Percentiles rank a stretch among this genome's conserved stretches.
Conservation (phyloP, 2,329 filamentous ascomycete species). For the Colletotrichum falcatum region DNA sequence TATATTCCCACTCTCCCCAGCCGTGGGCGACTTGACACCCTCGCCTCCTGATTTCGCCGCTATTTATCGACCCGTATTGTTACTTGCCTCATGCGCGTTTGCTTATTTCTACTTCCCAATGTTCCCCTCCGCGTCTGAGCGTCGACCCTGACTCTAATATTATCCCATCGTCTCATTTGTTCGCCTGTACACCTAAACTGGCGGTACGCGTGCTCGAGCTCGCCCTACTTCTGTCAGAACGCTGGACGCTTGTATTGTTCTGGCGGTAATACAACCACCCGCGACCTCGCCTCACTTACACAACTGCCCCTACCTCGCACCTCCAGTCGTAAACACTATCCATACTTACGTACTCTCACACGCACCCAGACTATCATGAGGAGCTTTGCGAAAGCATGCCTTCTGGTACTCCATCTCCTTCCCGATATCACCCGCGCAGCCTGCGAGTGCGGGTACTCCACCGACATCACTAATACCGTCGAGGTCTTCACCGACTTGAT, state of each 20-base stretch:
- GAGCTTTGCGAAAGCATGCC: background rate
- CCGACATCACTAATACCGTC: conserved; percentile 58
- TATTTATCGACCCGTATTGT: background rate
- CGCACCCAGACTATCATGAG: conserved; percentile 18
- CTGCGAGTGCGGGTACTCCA: conserved; percentile 80
- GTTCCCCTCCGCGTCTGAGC: conserved; percentile 1
- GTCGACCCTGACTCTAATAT: background rate
- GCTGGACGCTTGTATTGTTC: conserved; percentile 14
- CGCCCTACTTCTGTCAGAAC: conserved; percentile 16
- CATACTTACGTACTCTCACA: background rate
- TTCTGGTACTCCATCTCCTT: conserved; percentile 38
- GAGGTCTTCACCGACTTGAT: conserved; percentile 75
- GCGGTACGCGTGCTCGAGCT: conserved; percentile 3
- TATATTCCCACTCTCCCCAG: background rate
- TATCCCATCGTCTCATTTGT: conserved; percentile 18
- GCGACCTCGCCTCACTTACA: background rate
- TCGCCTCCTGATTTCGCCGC: background rate
- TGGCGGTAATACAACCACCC: conserved; percentile 16
- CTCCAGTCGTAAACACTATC: background rate
- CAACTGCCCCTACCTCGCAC: background rate
- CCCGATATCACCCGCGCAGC: conserved; percentile 44
- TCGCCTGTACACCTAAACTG: conserved; percentile 22
- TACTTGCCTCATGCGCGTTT: background rate
- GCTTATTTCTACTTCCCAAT: background rate
- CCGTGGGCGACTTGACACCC: background rate